These are phyloP conservation scores for Malbranchea zuffiana DNA, from an alignment of 2,329 filamentous ascomycete genomes.

Conservation along the genomic window DNA sequence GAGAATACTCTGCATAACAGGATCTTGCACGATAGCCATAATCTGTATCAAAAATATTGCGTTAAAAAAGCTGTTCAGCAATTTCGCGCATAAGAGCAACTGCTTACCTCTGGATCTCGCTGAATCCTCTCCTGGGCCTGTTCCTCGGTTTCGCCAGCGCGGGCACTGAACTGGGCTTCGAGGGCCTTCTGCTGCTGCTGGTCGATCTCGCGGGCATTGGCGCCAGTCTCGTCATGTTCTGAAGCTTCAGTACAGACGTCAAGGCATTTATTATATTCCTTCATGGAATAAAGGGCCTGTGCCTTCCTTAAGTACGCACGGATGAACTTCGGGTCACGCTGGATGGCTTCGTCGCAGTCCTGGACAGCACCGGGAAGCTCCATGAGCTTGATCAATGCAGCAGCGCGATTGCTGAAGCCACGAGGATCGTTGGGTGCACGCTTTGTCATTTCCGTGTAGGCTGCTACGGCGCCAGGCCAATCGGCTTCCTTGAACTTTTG, in stretches of 20 bases:
- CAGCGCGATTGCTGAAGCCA: slow-evolving; percentile 94
- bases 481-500: slow-evolving; percentile 94
- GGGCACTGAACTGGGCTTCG: slow-evolving; percentile 75
- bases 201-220: slow-evolving; percentile 84
- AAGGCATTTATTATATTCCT: slow-evolving; percentile 90
- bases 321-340: slow-evolving; percentile 84
- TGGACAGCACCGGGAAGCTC: slow-evolving; percentile 87
- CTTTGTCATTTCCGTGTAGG: slow-evolving; percentile 95
- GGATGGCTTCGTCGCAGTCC: slow-evolving; percentile 85
- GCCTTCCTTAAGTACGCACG: slow-evolving; percentile 94
- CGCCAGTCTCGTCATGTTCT: slow-evolving; percentile 64
- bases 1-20: slow-evolving; percentile 93
- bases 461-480: slow-evolving; percentile 88
- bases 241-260: slow-evolving; percentile 77
- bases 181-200: slow-evolving; percentile 89
- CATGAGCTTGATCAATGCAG: slow-evolving; percentile 92
- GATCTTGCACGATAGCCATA: slow-evolving; percentile 83
- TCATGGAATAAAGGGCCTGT: slow-evolving; percentile 92
- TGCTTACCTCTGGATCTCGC: slow-evolving; percentile 74
- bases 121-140: slow-evolving; percentile 86
- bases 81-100: background rate
- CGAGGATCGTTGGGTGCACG: slow-evolving; percentile 84
- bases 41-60: slow-evolving; percentile 41
- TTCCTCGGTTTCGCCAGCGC: slow-evolving; percentile 91
- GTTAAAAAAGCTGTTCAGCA: slow-evolving; percentile 17